Base-by-base conservation (phyloP, 352 stramenopile genomes). In the Phytophthora palmivora region DNA sequence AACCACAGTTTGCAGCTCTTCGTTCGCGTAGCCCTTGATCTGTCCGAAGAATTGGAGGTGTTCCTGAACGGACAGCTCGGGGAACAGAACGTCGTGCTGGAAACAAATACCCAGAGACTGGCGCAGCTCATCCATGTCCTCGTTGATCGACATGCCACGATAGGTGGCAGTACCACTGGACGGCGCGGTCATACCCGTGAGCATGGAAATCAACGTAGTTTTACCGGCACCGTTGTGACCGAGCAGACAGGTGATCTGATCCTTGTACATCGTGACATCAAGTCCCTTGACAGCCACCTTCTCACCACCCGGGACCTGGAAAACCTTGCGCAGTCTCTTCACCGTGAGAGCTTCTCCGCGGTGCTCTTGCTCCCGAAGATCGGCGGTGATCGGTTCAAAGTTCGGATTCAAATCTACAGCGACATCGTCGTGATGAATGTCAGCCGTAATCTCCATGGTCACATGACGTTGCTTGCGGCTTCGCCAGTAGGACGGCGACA, bases 231-330 rank as follows among this genome's bases (percentile, higher is more conserved):
- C n/a, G n/a, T n/a, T n/a, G n/a, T n/a, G n/a, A n/a, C n/a, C n/a
- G n/a, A n/a, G n/a, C n/a, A n/a, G n/a, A n/a, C n/a, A n/a, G n/a
- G n/a, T n/a, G n/a, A n/a, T n/a, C n/a, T n/a, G n/a, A n/a, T n/a
- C n/a, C n/a, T n/a, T n/a, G n/a, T n/a, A n/a, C n/a, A n/a, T n/a
- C n/a, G n/a, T 47, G 85, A 98, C 42, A 52, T 83, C 77, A 15
- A 98, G 49, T 7, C 75, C 77, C 24, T 97, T 76, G 2, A 98
- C 94, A 2, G 94, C 95, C 0, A 91, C 58, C 53, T 97, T 97
- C 32, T 86, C 70, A 5, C 88, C 91, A 28, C 84, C 92, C 0
- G 83, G 75, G 10, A 89, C 91, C 2, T 63, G 41, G 53, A 97
- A 98, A 5, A 83, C 78, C 44, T 93, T 94, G n/a, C 77, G 69